phyloP scores from a whole-genome alignment of 768 basidiomycete species.

The Trametes elegans region DNA sequence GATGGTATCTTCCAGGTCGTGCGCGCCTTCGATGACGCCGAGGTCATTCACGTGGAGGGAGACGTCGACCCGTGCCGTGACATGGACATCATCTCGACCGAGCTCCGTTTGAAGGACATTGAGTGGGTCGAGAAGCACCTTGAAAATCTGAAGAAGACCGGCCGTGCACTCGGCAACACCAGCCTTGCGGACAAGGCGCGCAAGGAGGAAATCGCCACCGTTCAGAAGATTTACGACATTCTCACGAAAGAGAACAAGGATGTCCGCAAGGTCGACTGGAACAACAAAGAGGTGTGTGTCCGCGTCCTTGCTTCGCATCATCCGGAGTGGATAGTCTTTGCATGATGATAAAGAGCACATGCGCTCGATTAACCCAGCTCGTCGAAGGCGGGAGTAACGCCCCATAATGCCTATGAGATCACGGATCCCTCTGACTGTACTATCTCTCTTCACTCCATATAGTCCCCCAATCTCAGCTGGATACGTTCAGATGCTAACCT shows the following conservation, averaged over 20 bases:
- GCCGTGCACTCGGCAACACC: conserved; percentile 66
- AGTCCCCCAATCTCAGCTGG: conserved; percentile 18
- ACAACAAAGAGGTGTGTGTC: conserved; percentile 85
- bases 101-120: conserved; percentile 94
- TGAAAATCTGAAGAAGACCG: conserved; percentile 71
- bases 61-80: conserved; percentile 95
- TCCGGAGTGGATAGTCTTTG: neutral
- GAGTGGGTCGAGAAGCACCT: conserved; percentile 97
- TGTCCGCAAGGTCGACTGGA: conserved; percentile 92
- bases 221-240: conserved; percentile 81
- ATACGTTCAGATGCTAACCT: conserved; percentile 13
- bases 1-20: conserved; percentile 99
- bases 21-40: conserved; percentile 98
- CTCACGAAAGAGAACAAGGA: conserved; percentile 83
- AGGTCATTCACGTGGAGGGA: conserved; percentile 98
- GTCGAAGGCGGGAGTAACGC: conserved; percentile 48
- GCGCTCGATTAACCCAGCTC: conserved; percentile 55
- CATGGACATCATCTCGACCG: conserved; percentile 96
- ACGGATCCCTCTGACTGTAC: conserved; percentile 24
- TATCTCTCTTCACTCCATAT: conserved; percentile 27
- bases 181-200: conserved; percentile 91
- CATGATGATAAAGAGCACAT: conserved; percentile 51
- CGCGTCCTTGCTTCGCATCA: neutral
- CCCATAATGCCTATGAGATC: conserved; percentile 38
- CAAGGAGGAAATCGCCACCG: conserved; percentile 91